phyloP scores from a whole-genome alignment of 768 basidiomycete genomes.

The Termitomyces sp. region DNA sequence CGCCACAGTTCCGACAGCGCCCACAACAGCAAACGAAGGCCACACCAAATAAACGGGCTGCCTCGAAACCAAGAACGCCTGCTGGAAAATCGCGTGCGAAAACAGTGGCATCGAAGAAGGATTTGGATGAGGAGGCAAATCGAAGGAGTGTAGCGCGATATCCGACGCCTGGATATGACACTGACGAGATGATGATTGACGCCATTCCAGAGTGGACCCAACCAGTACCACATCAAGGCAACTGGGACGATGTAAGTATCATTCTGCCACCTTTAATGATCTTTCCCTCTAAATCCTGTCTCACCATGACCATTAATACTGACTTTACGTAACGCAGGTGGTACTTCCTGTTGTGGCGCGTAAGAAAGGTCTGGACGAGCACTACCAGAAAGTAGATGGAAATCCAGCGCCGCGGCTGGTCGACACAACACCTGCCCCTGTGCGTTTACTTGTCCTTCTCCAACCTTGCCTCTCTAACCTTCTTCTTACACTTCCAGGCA shows the following conservation, averaged over 20 bases:
- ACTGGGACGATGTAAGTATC: slow-evolving; percentile 73
- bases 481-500: slow-evolving; percentile 36
- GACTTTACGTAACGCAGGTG: slow-evolving; percentile 40
- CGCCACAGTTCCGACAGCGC: slow-evolving; percentile 18
- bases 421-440: slow-evolving; percentile 46
- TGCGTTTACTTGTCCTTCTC: slow-evolving; percentile 28
- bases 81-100: slow-evolving; percentile 33
- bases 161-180: slow-evolving; percentile 44
- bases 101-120: slow-evolving; percentile 31
- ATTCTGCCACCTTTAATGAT: slow-evolving; percentile 2
- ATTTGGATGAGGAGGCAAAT: slow-evolving; percentile 35
- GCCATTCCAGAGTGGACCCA: slow-evolving; percentile 85
- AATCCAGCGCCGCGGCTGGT: slow-evolving; percentile 48
- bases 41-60: slow-evolving; percentile 23
- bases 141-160: slow-evolving; percentile 63
- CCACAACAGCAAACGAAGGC: slow-evolving; percentile 26
- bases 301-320: slow-evolving; percentile 6
- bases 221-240: slow-evolving; percentile 58
- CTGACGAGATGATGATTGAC: slow-evolving; percentile 45
- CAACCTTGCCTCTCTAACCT: background rate
- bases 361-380: slow-evolving; percentile 70
- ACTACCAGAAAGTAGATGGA: slow-evolving; percentile 68
- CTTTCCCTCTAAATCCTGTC: slow-evolving; percentile 1
- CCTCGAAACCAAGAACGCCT: slow-evolving; percentile 22
- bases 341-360: slow-evolving; percentile 81